These are phyloP conservation scores for Fomitopsis schrenkii DNA, from an alignment of 1,284 basidiomycete species.

Conservation along the genomic window DNA sequence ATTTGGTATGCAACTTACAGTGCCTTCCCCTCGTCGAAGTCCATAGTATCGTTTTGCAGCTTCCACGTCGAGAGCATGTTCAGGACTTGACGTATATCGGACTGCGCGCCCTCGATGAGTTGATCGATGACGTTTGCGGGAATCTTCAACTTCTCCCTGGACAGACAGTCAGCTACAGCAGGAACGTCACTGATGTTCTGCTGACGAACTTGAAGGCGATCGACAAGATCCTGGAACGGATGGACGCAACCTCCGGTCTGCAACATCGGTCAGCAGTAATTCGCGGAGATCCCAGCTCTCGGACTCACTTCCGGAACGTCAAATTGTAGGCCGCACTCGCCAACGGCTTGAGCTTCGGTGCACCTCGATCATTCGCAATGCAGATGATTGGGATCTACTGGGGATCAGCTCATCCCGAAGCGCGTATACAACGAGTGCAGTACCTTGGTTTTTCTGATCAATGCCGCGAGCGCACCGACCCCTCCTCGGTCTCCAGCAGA, in stretches of 20 bases:
- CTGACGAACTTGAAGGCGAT: conserved; percentile 79
- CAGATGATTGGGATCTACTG: conserved; percentile 91
- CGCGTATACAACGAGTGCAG: not conserved
- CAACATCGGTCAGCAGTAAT: conserved; percentile 5
- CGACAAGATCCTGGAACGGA: conserved; percentile 85
- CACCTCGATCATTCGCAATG: conserved; percentile 89
- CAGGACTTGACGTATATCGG: conserved; percentile 93
- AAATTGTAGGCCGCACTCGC: conserved; percentile 72
- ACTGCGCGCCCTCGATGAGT: conserved; percentile 84
- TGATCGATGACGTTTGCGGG: conserved; percentile 91
- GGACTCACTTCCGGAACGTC: conserved; percentile 70
- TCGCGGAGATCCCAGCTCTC: too few relatives aligned
- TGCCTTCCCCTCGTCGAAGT: conserved; percentile 87
- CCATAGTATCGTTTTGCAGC: conserved; percentile 71
- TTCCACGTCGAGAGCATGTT: conserved; percentile 99
- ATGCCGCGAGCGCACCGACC: conserved; percentile 85
- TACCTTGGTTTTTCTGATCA: conserved; percentile 94
- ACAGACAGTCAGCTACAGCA: not conserved
- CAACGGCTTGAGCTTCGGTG: conserved; percentile 91
- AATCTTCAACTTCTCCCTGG: conserved; percentile 90
- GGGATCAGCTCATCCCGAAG: too few relatives aligned
- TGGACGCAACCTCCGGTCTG: conserved; percentile 71
- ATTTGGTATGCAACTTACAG: conserved; percentile 52
- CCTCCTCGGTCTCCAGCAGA: conserved; percentile 96
- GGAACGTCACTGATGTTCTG: not conserved